A percentile compares a stretch with the other conserved stretches of the same genome.
phyloP scores from a whole-genome alignment of 768 basidiomycete species.

The Pseudohyphozyma bogoriensis region DNA sequence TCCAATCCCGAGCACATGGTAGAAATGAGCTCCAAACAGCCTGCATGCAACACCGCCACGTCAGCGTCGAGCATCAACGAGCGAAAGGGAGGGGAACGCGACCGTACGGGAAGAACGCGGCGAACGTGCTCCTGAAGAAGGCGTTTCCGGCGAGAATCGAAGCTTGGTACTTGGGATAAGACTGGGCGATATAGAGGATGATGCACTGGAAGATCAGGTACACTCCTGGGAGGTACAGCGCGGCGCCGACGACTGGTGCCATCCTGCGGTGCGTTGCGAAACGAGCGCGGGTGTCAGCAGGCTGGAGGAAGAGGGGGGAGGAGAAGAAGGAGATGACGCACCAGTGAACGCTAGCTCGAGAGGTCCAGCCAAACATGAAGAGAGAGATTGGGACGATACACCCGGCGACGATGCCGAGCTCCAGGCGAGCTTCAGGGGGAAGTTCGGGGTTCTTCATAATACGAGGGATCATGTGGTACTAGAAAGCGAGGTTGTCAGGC shows the following conservation, averaged over 20 bases:
- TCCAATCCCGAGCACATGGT: slow-evolving; percentile 35
- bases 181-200: slow-evolving; percentile 9
- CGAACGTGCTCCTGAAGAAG: slow-evolving; percentile 36
- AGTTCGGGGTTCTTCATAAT: background rate
- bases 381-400: slow-evolving; percentile 28
- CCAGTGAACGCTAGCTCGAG: too few relatives aligned
- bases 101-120: slow-evolving; percentile 23
- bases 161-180: slow-evolving; percentile 37
- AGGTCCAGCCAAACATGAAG: slow-evolving; percentile 33
- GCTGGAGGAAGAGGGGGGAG: too few relatives aligned
- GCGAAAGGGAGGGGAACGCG: too few relatives aligned
- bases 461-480: too few relatives aligned
- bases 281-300: too few relatives aligned
- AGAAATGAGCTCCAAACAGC: slow-evolving; percentile 35
- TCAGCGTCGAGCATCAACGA: too few relatives aligned
- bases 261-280: too few relatives aligned
- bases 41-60: too few relatives aligned
- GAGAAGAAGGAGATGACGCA: too few relatives aligned
- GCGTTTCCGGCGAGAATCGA: slow-evolving; percentile 38
- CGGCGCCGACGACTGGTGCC: slow-evolving; percentile 6
- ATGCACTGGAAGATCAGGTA: slow-evolving; percentile 14
- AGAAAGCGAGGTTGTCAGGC: too few relatives aligned
- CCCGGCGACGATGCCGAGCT: slow-evolving; percentile 16
- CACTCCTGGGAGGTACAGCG: slow-evolving; percentile 19
- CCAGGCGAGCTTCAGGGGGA: slow-evolving; percentile 16